Base-by-base conservation (phyloP, 768 basidiomycete genomes). In the Suillus decipiens region DNA sequence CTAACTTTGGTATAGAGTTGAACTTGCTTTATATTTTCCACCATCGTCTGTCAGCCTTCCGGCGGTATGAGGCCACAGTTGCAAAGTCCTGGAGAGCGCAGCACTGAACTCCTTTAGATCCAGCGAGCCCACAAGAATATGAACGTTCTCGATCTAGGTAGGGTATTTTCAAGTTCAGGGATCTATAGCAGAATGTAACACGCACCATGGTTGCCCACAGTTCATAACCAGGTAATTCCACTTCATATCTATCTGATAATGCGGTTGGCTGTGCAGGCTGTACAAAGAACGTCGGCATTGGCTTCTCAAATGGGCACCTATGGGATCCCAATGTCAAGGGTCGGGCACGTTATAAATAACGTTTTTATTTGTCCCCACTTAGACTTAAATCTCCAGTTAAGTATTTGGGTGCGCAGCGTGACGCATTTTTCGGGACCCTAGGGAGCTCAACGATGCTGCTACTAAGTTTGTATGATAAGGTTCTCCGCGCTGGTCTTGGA, bases 51-150 rank as follows among this genome's bases (percentile, higher is more conserved):
- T 60, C 51, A 72, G 63, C 28, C 62, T 70, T 14, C 72, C 72
- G 0, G 71, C 70, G 24, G 61, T 65, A 24, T 72, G 72, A 37
- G 68, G 72, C 43, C 69, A 72, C n/a, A 72, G 5, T 58, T 73
- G 71, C 15, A 72, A 59, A 19, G 42, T 60, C 34, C 47, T 57
- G 10, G 71, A 73, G 24, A 72, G 68, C 19, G 71, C 68, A 22
- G 62, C 63, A 28, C 63, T 63, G 51, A 73, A 72, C 53, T 10
- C 66, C n/a, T 59, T 10, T 11, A 68, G 5, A 36, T 70, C 60
- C 11, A 72, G 55, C 24, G 43, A 62, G 37, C 34, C 59, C 5
- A 69, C 57, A 45, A 73, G 42, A 56, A 70, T 53, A 37, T 70
- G 66, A 24, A 71, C 66, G 28, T 63, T 66, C 6, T 70, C 34